These are phyloP conservation scores for Alternaria ethzedia DNA, from an alignment of 2,329 filamentous ascomycete genomes.

Conservation along the genomic window DNA sequence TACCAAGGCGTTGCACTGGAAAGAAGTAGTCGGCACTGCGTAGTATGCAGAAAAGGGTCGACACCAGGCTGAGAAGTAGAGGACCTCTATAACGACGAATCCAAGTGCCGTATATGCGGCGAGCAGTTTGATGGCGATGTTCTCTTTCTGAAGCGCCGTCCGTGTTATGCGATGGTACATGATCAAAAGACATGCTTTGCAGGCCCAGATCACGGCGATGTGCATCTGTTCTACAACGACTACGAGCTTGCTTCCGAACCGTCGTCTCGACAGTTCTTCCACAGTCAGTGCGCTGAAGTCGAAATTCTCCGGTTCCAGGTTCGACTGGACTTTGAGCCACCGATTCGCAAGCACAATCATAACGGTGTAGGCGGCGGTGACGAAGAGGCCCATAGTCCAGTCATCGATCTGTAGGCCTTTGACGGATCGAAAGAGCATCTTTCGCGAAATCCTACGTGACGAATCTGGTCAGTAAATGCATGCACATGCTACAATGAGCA, in stretches of 20 bases:
- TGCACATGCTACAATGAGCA: neutral
- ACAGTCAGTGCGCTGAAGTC: slow-evolving; percentile 52
- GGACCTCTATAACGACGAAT: slow-evolving; percentile 57
- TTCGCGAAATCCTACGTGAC: slow-evolving; percentile 50
- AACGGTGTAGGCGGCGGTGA: slow-evolving; percentile 56
- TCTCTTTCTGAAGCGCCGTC: slow-evolving; percentile 33
- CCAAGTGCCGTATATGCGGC: slow-evolving; percentile 54
- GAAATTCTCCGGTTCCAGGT: slow-evolving; percentile 54
- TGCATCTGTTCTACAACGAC: slow-evolving; percentile 62
- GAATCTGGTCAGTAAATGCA: slow-evolving; percentile 3
- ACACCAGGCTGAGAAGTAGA: slow-evolving; percentile 62
- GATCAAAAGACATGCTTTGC: slow-evolving; percentile 61
- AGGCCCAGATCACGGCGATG: slow-evolving; percentile 58
- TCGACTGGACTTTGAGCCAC: slow-evolving; percentile 50
- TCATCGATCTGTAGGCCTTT: slow-evolving; percentile 62
- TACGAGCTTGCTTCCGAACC: slow-evolving; percentile 55
- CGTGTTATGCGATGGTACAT: slow-evolving; percentile 60
- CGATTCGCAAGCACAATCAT: slow-evolving; percentile 58
- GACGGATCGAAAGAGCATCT: slow-evolving; percentile 55
- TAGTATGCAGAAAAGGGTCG: slow-evolving; percentile 61
- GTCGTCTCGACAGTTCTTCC: slow-evolving; percentile 42
- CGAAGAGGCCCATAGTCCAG: slow-evolving; percentile 61
- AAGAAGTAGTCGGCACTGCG: slow-evolving; percentile 53
- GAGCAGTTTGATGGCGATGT: slow-evolving; percentile 52
- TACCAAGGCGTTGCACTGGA: slow-evolving; percentile 44